Evolutionary conservation across 2,329 filamentous ascomycete genomes (phyloP), one percentile per base, ranked within the genome.

Genomic region (Aspergillus quadrilineatus): DNA sequence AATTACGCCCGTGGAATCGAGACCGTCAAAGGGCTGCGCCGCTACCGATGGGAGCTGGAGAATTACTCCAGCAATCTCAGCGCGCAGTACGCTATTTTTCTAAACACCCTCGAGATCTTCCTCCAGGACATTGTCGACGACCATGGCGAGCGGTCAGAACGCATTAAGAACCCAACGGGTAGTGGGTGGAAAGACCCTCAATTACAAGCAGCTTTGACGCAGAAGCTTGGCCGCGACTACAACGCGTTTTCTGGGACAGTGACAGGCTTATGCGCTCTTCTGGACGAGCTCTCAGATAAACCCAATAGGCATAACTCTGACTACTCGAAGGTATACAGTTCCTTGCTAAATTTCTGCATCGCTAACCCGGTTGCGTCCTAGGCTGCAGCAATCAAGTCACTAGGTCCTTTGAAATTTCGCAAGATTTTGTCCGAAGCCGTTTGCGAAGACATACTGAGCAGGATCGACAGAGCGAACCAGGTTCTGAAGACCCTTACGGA

Each of bases 1-100:
- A 59, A 56, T 8, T 67, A 65, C 48, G 59, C 48, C 2, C 56
- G 57, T 8, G 64, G 63, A 6, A 34, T 66, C 5, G 55, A 65
- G 30, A 63, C 56, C 9, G 26, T 66, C 22, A 63, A 56, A 15
- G 32, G 14, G 1, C 32, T 60, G n/a, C 28, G 37, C n/a, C 56
- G 46, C 14, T 66, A 50, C 58, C 62, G 53, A 12, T 42, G 30
- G 29, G 47, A 56, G 30, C 36, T 61, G 17, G 64, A 50, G 41
- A 55, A 30, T 34, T 63, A 46, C n/a, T 26, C 50, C 1, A 17
- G 14, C 3, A 32, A 26, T 1, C 30, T 56, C 4, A 26, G n/a
- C 7, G 41, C 54, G 1, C 54, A 56, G 8, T 28, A 48, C n/a
- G 14, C 28, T 1, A 32, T 56, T 7, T 42, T 56, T 4, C 32